Base-by-base conservation (phyloP, 2,329 filamentous ascomycete genomes). In the Aspergillus novofumigatus region DNA sequence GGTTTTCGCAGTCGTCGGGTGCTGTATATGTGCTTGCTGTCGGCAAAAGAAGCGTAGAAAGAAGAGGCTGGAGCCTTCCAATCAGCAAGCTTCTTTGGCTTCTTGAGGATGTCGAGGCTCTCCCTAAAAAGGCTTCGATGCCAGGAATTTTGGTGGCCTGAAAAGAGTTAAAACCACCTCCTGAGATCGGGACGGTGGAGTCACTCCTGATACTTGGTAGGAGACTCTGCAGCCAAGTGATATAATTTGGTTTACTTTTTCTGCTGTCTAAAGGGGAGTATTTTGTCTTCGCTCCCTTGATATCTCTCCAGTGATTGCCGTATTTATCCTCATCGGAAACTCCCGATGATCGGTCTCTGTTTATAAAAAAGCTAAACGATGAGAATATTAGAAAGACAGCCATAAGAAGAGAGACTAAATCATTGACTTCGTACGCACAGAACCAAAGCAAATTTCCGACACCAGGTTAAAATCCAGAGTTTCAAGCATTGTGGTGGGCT, bases 401-500 rank as follows among this genome's bases (percentile, higher is more conserved):
- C 35, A 17, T 38, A 38, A 38, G 35, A 38, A 38, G 35, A 38
- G 35, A 38, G 35, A 38, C 35, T 38, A 38, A 38, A 38, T 38
- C 35, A 38, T 38, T 38, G 11, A 38, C 35, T 38, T 38, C 17
- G 51, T 52, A 52, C 23, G 11, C 20, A 52, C 51, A 52, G 51
- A 52, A 52, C 51, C 38, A 28, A 53, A 47, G 41, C 41, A 53
- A 32, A 53, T 47, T 45, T 53, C 51, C 25, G 51, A 53, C 38
- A 52, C 51, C 38, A 52, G 28, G 14, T 53, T 47, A 53, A 52
- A 47, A 52, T 52, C 51, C 28, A 45, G 51, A 52, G 41, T 35
- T 32, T 17, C 32, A 52, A 45, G 51, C 21, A 28, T 28, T 20
- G 9, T 45, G n/a, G 25, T 45, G n/a, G 25, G 51, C 35, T 52